Percentiles rank a stretch among this genome's conserved stretches.
Conservation (phyloP, 116 monocot genomes). For the Cymodocea nodosa region DNA sequence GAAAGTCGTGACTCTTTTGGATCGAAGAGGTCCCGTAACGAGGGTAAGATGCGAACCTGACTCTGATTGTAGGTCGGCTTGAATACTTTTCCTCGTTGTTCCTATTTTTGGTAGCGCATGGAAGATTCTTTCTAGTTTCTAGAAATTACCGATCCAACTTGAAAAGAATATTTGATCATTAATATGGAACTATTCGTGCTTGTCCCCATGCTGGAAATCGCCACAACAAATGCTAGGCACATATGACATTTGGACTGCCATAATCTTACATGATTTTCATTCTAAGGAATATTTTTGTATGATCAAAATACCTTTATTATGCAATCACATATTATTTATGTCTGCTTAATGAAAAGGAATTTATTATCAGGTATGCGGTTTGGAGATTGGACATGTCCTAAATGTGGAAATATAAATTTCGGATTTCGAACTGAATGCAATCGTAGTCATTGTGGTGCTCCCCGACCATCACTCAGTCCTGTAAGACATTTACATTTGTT, state of each 20-base stretch:
- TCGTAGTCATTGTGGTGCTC: constrained; percentile 42
- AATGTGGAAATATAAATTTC: constrained; percentile 65
- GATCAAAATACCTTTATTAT: background rate
- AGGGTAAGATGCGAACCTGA: background rate
- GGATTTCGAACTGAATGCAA: constrained; percentile 58
- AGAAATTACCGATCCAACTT: background rate
- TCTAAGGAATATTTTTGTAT: background rate
- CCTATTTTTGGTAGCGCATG: background rate
- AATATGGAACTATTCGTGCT: background rate
- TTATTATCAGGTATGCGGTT: constrained; percentile 19
- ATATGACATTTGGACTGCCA: no score
- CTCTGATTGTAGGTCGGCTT: background rate
- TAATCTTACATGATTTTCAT: no score
- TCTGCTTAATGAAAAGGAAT: background rate
- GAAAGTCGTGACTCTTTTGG: constrained; percentile 6
- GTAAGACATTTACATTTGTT: constrained; percentile 15
- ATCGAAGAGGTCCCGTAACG: constrained; percentile 12
- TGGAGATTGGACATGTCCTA: constrained; percentile 49
- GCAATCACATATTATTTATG: background rate
- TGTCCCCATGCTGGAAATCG: no score
- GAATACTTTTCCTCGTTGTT: background rate
- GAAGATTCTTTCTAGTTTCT: background rate
- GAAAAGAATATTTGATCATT: background rate
- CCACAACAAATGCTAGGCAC: no score
- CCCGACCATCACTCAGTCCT: constrained; percentile 44